A percentile compares a stretch with the other conserved stretches of the same genome.
Conservation (phyloP, 2,329 filamentous ascomycete species). For the Phialophora tarda region DNA sequence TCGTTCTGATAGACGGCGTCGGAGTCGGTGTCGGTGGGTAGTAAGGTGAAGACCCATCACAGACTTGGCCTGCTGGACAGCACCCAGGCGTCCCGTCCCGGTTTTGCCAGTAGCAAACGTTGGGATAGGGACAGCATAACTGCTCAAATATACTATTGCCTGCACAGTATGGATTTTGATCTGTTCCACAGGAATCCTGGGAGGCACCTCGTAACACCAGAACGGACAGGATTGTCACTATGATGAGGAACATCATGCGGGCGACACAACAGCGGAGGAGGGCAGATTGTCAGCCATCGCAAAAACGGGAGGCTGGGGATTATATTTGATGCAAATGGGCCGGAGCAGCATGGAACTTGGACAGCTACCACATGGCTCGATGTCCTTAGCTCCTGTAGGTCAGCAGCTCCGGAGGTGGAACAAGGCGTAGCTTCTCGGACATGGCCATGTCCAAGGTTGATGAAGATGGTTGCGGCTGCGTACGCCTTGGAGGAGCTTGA, state of each 20-base stretch:
- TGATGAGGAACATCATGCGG: slow-evolving; percentile 18
- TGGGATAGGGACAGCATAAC: slow-evolving; percentile 38
- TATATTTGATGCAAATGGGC: slow-evolving; percentile 24
- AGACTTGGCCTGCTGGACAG: slow-evolving; percentile 41
- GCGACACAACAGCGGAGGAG: slow-evolving; percentile 8
- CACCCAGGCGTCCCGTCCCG: slow-evolving; percentile 40
- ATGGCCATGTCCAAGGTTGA: slow-evolving; percentile 21
- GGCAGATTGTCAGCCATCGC: slow-evolving; percentile 21
- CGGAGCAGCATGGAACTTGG: slow-evolving; percentile 21
- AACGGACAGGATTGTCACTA: slow-evolving; percentile 16
- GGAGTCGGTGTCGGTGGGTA: slow-evolving; percentile 21
- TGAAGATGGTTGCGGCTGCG: slow-evolving; percentile 3
- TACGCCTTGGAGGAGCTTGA: slow-evolving; percentile 8
- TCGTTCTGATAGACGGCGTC: slow-evolving; percentile 14
- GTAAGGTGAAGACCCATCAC: slow-evolving; percentile 30
- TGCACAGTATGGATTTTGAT: slow-evolving; percentile 40
- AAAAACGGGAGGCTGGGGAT: slow-evolving; percentile 37
- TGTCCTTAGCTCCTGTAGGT: slow-evolving; percentile 14
- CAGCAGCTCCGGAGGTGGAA: slow-evolving; percentile 17
- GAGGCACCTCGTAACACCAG: slow-evolving; percentile 1
- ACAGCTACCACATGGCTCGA: not conserved
- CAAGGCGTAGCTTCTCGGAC: slow-evolving; percentile 15
- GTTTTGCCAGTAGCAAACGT: slow-evolving; percentile 42
- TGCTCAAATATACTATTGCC: slow-evolving; percentile 36
- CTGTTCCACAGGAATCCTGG: slow-evolving; percentile 32